Evolutionary conservation across 495 filamentous ascomycete species (phyloP).

Genomic region (Lichina pygmaea): DNA sequence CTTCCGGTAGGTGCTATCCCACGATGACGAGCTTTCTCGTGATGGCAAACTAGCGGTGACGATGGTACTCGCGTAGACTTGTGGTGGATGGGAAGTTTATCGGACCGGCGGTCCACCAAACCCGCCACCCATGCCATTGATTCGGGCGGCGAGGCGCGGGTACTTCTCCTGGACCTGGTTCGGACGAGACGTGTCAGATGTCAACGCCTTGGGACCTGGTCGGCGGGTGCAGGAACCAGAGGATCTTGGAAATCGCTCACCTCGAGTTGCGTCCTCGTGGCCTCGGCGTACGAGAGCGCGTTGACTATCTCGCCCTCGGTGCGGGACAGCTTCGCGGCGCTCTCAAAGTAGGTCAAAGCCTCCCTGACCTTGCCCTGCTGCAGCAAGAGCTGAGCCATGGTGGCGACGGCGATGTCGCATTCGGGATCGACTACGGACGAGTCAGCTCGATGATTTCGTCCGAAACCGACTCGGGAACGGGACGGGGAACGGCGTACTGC

Average conservation of each 20-base stretch:
- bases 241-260: slow-evolving; percentile 6
- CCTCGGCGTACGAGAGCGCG: slow-evolving; percentile 88
- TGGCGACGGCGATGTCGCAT: slow-evolving; percentile 95
- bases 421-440: slow-evolving; percentile 66
- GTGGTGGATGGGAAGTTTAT: slow-evolving; percentile 3
- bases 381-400: slow-evolving; percentile 94
- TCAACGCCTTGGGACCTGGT: not conserved
- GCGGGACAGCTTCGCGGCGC: slow-evolving; percentile 78
- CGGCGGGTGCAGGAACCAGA: too few species aligned
- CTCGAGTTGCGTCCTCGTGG: slow-evolving; percentile 84
- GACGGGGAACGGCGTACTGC: slow-evolving; percentile 31
- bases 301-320: slow-evolving; percentile 93
- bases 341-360: slow-evolving; percentile 90
- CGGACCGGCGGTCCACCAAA: slow-evolving; percentile 10
- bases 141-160: slow-evolving; percentile 64
- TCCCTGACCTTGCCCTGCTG: slow-evolving; percentile 94
- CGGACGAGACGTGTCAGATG: not conserved
- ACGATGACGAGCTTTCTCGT: too few species aligned
- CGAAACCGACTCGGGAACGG: not conserved
- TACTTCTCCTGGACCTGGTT: slow-evolving; percentile 74
- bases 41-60: too few species aligned
- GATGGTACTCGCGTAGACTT: too few species aligned
- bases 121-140: slow-evolving; percentile 42
- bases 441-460: slow-evolving; percentile 8
- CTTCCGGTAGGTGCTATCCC: too few species aligned